Percentiles rank a stretch among this genome's conserved stretches.
phyloP scores from a whole-genome alignment of 2,329 filamentous ascomycete genomes.

The Hypoxylon sp. region DNA sequence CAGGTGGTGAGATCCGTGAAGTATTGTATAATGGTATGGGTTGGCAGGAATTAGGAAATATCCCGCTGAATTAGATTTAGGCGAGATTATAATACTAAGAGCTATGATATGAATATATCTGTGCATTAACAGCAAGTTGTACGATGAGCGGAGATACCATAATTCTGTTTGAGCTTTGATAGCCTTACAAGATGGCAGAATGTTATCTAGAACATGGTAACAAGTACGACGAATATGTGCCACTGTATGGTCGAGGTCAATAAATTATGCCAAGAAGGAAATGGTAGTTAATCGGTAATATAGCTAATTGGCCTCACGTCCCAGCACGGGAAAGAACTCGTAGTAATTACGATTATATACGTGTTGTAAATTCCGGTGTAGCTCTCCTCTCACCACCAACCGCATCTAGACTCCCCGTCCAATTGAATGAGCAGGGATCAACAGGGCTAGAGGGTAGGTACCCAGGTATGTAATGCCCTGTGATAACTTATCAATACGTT shows the following conservation, averaged over 20 bases:
- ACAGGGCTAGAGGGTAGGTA: not conserved
- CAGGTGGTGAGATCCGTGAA: constrained; percentile 23
- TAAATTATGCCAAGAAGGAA: too few species aligned
- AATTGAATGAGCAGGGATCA: not conserved
- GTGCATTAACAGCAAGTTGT: not conserved
- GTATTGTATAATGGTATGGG: constrained; percentile 25
- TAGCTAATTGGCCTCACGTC: not conserved
- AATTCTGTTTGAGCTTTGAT: not conserved
- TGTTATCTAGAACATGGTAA: too few species aligned
- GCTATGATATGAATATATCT: not conserved
- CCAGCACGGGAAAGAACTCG: not conserved
- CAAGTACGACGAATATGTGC: too few species aligned
- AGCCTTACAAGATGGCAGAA: not conserved
- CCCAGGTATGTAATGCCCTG: too few species aligned
- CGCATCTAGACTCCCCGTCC: not conserved
- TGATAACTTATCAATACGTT: not conserved
- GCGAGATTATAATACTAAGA: not conserved
- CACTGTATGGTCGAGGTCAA: too few species aligned
- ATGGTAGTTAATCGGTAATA: not conserved
- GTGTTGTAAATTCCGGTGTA: not conserved
- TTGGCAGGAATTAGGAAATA: constrained; percentile 22
- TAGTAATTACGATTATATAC: not conserved
- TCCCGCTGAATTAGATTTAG: not conserved
- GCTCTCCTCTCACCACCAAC: not conserved
- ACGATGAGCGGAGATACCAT: not conserved